Conservation (phyloP, 2,329 filamentous ascomycete genomes). For the Penicillium sumatraense region DNA sequence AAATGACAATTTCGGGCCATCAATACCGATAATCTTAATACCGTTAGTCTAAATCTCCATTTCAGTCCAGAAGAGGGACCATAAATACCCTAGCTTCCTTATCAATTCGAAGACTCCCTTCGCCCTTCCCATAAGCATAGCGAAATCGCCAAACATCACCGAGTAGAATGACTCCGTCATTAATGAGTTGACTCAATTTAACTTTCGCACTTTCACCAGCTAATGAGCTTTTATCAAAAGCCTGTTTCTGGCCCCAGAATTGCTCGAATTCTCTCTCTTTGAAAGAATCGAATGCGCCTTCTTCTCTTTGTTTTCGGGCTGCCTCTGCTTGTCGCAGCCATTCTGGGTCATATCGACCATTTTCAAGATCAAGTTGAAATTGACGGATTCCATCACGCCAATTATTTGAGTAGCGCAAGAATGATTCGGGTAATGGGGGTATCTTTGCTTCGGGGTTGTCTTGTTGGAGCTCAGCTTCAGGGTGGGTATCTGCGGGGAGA, state of each 20-base stretch:
- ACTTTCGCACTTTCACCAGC: conserved; percentile 50
- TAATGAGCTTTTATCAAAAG: conserved; percentile 33
- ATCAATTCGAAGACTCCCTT: conserved; percentile 39
- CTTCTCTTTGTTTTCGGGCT: conserved; percentile 56
- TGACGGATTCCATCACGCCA: conserved; percentile 59
- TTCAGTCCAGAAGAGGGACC: neutral
- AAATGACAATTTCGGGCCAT: conserved; percentile 40
- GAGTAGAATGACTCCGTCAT: conserved; percentile 38
- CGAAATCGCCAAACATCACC: conserved; percentile 50
- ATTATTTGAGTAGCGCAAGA: conserved; percentile 51
- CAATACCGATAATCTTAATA: conserved; percentile 39
- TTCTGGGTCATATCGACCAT: conserved; percentile 60
- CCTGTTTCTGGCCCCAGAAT: conserved; percentile 63
- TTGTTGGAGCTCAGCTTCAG: conserved; percentile 30
- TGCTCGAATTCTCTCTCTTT: conserved; percentile 59
- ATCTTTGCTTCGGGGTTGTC: conserved; percentile 39
- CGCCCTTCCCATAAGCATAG: conserved; percentile 32
- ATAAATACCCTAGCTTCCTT: conserved; percentile 48
- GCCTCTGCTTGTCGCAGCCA: conserved; percentile 61
- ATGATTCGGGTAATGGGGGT: conserved; percentile 43
- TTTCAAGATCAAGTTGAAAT: conserved; percentile 60
- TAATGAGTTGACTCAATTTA: conserved; percentile 42
- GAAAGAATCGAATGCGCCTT: conserved; percentile 62
- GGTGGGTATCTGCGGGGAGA: conserved; percentile 49
- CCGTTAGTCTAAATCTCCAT: neutral